Base-by-base conservation (phyloP, 352 stramenopile genomes). In the Phytopythium mirpurense region DNA sequence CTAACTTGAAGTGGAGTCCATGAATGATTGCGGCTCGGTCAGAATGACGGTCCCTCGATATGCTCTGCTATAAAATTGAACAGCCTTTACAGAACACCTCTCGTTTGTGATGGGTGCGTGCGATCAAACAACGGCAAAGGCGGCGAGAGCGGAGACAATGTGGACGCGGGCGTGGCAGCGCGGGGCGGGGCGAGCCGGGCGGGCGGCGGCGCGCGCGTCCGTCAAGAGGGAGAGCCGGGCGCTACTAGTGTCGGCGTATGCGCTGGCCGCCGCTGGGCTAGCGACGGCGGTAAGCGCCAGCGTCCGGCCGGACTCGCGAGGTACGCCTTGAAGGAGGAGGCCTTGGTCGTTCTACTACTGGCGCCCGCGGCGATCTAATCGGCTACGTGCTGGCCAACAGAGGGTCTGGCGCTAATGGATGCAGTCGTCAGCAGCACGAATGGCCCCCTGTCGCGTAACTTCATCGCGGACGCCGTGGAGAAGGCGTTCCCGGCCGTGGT, bases 381-480 rank as follows among this genome's bases (percentile, higher is more conserved):
- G 29, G 5, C 5, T 2, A 15, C 16, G n/a, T 26, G 51, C 21
- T n/a, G 18, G 27, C 9, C 43, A 11, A 34, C 46, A 31, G 36
- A 83, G 70, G 59, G 52, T 0, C 15, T 21, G 5, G 52, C 45
- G 19, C n/a, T 31, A 0, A 60, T 75, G 21, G 70, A 83, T 52
- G 37, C 67, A 12, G 26, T 18, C 2, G 35, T 18, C 5, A 26
- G 32, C 5, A 32, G 19, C 45, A 50, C 37, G 42, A 56, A 51
- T 36, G 69, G 51, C 34, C 53, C 65, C 32, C 56, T 93, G 29
- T 77, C 72, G 34, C 69, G 84, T 2, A 93, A 93, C 61, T 96
- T 95, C 53, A 94, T 96, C 49, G 86, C 86, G 2, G 87, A 97
- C 62, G 89, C 88, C 3, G 83, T 92, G 37, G 85, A 95, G 64